These are phyloP conservation scores for Waitea zeae DNA, from an alignment of 1,284 basidiomycete genomes.

Conservation along the genomic window DNA sequence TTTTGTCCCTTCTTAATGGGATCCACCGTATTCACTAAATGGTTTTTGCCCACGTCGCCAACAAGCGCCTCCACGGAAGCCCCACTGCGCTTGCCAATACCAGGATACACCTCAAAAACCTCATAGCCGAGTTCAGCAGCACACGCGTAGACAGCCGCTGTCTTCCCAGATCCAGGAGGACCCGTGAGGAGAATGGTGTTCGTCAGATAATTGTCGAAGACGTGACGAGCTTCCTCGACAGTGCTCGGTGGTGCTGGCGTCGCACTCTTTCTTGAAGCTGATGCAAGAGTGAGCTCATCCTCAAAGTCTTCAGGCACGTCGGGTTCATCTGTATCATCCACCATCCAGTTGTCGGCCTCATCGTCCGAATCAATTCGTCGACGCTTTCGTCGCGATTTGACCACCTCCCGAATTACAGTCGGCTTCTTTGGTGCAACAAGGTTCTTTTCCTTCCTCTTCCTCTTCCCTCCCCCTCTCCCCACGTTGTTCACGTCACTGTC, in stretches of 20 bases:
- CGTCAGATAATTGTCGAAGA: conserved; percentile 35
- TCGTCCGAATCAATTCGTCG: conserved; percentile 10
- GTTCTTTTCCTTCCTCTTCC: conserved; percentile 7
- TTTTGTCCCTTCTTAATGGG: conserved; percentile 8
- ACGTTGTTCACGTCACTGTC: conserved; percentile 2
- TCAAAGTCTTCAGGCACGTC: conserved; percentile 9
- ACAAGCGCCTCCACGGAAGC: conserved; percentile 67
- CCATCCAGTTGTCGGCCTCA: conserved; percentile 12
- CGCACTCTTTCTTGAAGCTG: conserved; percentile 5
- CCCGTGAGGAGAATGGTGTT: conserved; percentile 81
- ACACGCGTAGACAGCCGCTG: conserved; percentile 84
- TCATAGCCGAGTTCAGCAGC: conserved; percentile 90
- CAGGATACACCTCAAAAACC: conserved; percentile 96
- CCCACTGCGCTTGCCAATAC: conserved; percentile 75
- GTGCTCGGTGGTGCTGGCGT: neutral
- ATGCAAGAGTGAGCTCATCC: conserved; percentile 12
- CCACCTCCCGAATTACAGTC: conserved; percentile 10
- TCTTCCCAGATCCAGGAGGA: conserved; percentile 80
- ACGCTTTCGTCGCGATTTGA: conserved; percentile 9
- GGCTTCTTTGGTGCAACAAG: conserved; percentile 7
- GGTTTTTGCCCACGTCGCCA: conserved; percentile 89
- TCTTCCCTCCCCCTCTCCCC: conserved; percentile 10
- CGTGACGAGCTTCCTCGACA: conserved; percentile 3
- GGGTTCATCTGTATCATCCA: conserved; percentile 13
- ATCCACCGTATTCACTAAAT: conserved; percentile 22